Evolutionary conservation across 495 filamentous ascomycete genomes (phyloP).

Genomic region (Durotheca rogersii): DNA sequence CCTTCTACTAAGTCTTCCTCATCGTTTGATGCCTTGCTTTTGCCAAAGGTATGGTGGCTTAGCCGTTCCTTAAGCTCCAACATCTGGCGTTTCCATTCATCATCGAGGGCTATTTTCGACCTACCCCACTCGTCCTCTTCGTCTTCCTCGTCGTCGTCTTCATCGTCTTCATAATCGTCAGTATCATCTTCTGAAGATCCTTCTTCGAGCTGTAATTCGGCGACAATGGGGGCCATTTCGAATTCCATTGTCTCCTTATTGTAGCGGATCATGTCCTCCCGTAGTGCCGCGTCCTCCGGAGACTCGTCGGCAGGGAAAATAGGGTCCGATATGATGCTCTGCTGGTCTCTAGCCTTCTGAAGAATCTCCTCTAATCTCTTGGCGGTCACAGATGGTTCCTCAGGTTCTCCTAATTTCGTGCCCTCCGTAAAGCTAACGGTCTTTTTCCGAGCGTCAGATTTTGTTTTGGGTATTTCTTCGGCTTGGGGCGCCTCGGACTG

Average conservation of each 20-base stretch:
- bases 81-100: conserved; percentile 70
- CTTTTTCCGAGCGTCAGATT: conserved; percentile 34
- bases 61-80: conserved; percentile 76
- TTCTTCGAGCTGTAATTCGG: conserved; percentile 86
- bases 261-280: conserved; percentile 91
- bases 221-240: conserved; percentile 86
- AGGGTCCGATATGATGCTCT: conserved; percentile 45
- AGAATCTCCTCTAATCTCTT: conserved; percentile 53
- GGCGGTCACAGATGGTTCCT: conserved; percentile 39
- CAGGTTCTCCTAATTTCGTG: conserved; percentile 50
- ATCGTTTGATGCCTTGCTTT: conserved; percentile 22
- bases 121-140: conserved; percentile 69
- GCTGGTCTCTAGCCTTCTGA: conserved; percentile 44
- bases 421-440: conserved; percentile 55
- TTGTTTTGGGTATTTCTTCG: neutral
- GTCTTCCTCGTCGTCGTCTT: conserved; percentile 50
- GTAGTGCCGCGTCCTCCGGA: conserved; percentile 73
- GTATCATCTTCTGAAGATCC: conserved; percentile 55
- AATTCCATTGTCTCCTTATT: conserved; percentile 57
- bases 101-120: conserved; percentile 60
- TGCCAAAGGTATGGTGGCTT: conserved; percentile 33
- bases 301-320: conserved; percentile 65
- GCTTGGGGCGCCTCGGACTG: conserved; percentile 3
- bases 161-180: conserved; percentile 56
- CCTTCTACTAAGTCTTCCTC: conserved; percentile 37